Evolutionary conservation across 768 basidiomycete species (phyloP).

Genomic region (Boletus edulis): DNA sequence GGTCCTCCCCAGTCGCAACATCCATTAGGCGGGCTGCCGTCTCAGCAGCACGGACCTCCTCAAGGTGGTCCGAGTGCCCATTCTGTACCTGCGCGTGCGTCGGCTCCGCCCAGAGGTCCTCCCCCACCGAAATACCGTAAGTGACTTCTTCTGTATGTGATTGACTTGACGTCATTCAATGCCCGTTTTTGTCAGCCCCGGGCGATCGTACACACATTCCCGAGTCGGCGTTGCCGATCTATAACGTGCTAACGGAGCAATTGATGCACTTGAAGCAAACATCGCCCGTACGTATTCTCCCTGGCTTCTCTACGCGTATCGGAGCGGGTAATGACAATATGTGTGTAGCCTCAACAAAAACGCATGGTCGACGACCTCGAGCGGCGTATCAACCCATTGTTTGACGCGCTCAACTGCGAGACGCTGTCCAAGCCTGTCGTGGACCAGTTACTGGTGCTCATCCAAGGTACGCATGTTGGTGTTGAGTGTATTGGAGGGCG

Average conservation of each 20-base stretch:
- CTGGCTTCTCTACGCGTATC: too few species aligned
- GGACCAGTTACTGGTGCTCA: constrained; percentile 68
- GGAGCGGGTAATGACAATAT: too few species aligned
- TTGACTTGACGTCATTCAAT: background rate
- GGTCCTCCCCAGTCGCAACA: constrained; percentile 31
- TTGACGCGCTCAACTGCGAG: constrained; percentile 91
- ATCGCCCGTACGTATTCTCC: constrained; percentile 56
- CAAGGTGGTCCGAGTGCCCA: constrained; percentile 25
- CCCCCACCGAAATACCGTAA: constrained; percentile 58
- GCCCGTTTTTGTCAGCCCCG: constrained; percentile 49
- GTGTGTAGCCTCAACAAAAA: constrained; percentile 69
- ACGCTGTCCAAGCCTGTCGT: constrained; percentile 69
- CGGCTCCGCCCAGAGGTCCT: constrained; percentile 37
- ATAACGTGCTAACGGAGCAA: constrained; percentile 60
- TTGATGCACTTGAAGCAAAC: constrained; percentile 68
- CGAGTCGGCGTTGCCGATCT: constrained; percentile 61
- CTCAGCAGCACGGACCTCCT: constrained; percentile 31
- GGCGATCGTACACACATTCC: constrained; percentile 95
- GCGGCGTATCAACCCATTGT: constrained; percentile 78
- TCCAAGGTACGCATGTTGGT: constrained; percentile 55
- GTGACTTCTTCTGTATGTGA: constrained; percentile 22
- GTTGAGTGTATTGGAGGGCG: background rate
- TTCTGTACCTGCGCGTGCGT: constrained; percentile 27
- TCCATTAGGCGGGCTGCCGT: constrained; percentile 22
- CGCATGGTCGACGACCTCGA: constrained; percentile 86